Evolutionary conservation across 78 protist species (phyloP).

Genomic region (Dictyostelium citrinum): DNA sequence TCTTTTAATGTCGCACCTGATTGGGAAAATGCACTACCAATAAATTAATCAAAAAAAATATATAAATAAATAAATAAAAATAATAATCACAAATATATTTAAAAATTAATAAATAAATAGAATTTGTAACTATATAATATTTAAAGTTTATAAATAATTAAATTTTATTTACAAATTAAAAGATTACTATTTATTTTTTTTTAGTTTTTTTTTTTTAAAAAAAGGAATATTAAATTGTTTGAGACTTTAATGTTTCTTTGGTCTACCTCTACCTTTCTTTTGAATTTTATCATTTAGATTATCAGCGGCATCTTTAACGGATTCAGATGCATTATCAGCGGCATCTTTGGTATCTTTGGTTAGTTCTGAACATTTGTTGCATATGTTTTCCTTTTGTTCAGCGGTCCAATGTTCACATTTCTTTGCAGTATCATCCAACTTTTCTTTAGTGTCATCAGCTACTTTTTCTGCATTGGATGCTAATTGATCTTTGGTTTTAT

Average conservation of each 20-base stretch:
- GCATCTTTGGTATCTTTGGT: background rate
- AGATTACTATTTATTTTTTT: background rate
- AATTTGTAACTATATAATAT: no score
- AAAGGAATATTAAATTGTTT: background rate
- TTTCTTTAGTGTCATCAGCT: background rate
- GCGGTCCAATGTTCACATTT: constrained; percentile 39
- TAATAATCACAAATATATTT: no score
- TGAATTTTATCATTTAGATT: background rate
- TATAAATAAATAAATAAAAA: background rate
- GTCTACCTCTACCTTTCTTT: constrained; percentile 42
- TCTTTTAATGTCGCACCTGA: background rate
- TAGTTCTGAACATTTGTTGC: background rate
- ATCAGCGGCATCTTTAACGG: background rate
- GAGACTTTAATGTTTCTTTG: background rate
- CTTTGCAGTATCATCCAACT: background rate
- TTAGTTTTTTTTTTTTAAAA: background rate
- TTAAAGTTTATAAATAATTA: background rate
- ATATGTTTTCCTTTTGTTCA: constrained; percentile 7
- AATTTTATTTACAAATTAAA: no score
- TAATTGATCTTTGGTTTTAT: background rate
- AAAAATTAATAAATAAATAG: no score
- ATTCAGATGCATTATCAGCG: background rate
- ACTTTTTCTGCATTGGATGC: background rate
- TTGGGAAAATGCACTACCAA: constrained; percentile 4
- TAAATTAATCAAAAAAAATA: background rate